These are phyloP conservation scores for Fusarium sp. DNA, from an alignment of 2,329 filamentous ascomycete genomes.

Conservation along the genomic window DNA sequence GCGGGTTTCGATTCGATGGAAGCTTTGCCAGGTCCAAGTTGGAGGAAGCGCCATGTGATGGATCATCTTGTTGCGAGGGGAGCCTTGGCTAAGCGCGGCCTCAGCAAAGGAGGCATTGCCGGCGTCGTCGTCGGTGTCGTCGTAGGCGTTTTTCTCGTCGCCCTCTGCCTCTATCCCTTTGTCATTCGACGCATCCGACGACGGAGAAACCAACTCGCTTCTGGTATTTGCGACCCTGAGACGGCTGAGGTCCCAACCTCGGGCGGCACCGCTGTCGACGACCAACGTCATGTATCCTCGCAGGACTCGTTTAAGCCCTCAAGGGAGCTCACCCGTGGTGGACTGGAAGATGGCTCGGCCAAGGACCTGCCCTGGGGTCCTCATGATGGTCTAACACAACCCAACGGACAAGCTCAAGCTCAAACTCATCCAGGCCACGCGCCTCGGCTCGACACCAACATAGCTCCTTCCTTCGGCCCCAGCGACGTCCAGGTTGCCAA, in stretches of 20 bases:
- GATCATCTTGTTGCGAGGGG: constrained; percentile 33
- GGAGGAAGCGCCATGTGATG: constrained; percentile 42
- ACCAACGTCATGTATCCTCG: constrained; percentile 51
- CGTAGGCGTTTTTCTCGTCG: constrained; percentile 48
- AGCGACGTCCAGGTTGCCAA: constrained; percentile 18
- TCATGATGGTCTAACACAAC: constrained; percentile 27
- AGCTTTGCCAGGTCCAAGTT: constrained; percentile 30
- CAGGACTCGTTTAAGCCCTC: constrained; percentile 51
- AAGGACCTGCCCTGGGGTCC: constrained; percentile 45
- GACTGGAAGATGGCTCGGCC: constrained; percentile 33
- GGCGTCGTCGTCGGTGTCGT: constrained; percentile 53
- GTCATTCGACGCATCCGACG: constrained; percentile 49
- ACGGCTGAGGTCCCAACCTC: constrained; percentile 39
- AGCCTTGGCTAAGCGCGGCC: constrained; percentile 42
- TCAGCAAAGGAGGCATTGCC: constrained; percentile 52
- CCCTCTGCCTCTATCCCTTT: constrained; percentile 55
- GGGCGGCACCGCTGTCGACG: constrained; percentile 24
- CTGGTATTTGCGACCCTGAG: constrained; percentile 46
- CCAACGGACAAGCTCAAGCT: constrained; percentile 23
- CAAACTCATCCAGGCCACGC: constrained; percentile 17
- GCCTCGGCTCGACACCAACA: constrained; percentile 33
- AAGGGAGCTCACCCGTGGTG: constrained; percentile 46
- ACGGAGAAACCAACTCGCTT: constrained; percentile 41
- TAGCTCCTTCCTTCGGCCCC: constrained; percentile 11
- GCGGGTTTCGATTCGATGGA: constrained; percentile 35